Evolutionary conservation across 495 filamentous ascomycete genomes (phyloP).

Genomic region (Clavariopsis aquatica): DNA sequence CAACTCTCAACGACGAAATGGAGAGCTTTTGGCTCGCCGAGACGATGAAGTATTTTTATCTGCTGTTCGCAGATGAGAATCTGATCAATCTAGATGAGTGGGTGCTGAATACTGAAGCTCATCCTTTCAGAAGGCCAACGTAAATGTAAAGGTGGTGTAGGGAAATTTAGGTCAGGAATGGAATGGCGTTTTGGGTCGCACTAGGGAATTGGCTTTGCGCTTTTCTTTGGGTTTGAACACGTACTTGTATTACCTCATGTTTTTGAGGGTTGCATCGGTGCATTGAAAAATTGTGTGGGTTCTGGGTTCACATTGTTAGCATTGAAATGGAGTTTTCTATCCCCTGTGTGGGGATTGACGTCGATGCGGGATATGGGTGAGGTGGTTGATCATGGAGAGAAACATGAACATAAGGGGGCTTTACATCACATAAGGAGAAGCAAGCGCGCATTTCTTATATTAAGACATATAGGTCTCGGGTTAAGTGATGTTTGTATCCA

Average conservation of each 20-base stretch:
- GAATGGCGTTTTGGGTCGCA: not conserved
- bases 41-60: slow-evolving; percentile 81
- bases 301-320: not conserved
- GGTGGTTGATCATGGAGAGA: not conserved
- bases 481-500: too few relatives aligned
- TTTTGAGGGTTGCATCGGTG: not conserved
- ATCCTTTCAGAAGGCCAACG: slow-evolving; percentile 38
- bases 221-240: too few relatives aligned
- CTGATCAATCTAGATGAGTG: slow-evolving; percentile 70
- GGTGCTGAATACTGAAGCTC: slow-evolving; percentile 53
- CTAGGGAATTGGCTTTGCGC: not conserved
- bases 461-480: too few relatives aligned
- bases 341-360: not conserved
- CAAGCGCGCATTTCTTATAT: too few relatives aligned
- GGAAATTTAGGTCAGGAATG: too few relatives aligned
- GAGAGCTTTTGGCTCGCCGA: slow-evolving; percentile 50
- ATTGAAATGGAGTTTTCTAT: not conserved
- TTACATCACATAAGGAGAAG: too few relatives aligned
- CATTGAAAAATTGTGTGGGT: not conserved
- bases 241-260: too few relatives aligned
- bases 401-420: not conserved
- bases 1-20: slow-evolving; percentile 44
- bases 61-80: slow-evolving; percentile 75
- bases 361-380: not conserved
- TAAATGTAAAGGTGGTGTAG: not conserved